Evolutionary conservation across 1,139 yeast species (phyloP), one percentile per base, ranked within the genome.

Genomic region (Geotrichum restrictum): DNA sequence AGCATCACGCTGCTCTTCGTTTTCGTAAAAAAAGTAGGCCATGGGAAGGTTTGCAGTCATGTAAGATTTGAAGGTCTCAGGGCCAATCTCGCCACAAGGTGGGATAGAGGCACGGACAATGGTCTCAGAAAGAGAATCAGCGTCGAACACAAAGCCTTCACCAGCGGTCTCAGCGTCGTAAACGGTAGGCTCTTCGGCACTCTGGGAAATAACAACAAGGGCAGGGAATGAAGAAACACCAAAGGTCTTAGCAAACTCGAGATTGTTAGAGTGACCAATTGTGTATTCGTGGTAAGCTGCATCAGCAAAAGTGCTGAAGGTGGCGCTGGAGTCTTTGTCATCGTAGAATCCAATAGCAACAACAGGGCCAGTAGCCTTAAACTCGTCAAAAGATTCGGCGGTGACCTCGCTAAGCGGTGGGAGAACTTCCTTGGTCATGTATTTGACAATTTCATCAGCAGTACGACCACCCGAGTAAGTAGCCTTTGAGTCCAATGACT

Each of bases 41-140:
- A 93, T 74, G 60, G 98, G 98, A 52, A 82, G 64, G 45, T 82
- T 79, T 51, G 89, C 74, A 55, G 79, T 72, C 79, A 88, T 81
- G 75, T 91, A 93, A 53, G 77, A 69, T 71, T 79, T 74, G 78
- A 85, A 93, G 59, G 95, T 85, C 56, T 80, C 78, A 61, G 95
- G 93, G 65, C 83, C 82, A 60, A 93, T 82, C 70, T 91, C 98
- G 65, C 97, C 98, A 65, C 93, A 85, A 56, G 98, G 98, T 67
- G 87, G 79, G 48, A 86, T 73, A 74, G 91, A 95, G 58, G 75
- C 73, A 56, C 75, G 73, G 62, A 88, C 72, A 73, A 88, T 89
- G 47, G 69, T 67, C 59, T 91, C 72, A 21, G 69, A 59, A 14
- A 48, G 22, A 8, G 58, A 62, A 27, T 64, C 69, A 24, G 64